Percentiles rank a stretch among this genome's conserved stretches.
Conservation (phyloP, 2,329 filamentous ascomycete genomes). For the Hypocrella siamensis region DNA sequence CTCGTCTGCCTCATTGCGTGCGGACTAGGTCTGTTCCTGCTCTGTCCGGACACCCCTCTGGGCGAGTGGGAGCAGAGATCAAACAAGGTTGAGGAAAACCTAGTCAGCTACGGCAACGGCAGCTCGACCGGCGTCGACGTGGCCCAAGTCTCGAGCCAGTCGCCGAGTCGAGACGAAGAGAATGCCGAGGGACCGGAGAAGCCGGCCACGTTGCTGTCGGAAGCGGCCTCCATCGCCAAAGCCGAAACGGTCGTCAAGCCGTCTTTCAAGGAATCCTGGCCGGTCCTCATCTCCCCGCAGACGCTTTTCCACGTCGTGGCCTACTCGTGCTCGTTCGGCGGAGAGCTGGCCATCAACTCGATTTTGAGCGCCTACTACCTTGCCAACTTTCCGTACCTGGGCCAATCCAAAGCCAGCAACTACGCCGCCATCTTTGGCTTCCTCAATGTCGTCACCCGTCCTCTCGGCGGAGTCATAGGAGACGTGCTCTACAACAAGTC, state of each 20-base stretch:
- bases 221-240: conserved; percentile 38
- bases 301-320: conserved; percentile 37
- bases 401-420: conserved; percentile 38
- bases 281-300: conserved; percentile 34
- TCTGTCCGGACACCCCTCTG: conserved; percentile 69
- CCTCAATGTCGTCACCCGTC: conserved; percentile 52
- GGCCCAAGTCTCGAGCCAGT: conserved; percentile 31
- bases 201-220: conserved; percentile 27
- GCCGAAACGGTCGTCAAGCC: conserved; percentile 41
- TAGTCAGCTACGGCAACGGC: conserved; percentile 26
- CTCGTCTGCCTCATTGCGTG: conserved; percentile 57
- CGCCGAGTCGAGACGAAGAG: conserved; percentile 15
- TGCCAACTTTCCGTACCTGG: conserved; percentile 41
- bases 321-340: conserved; percentile 50
- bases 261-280: conserved; percentile 29
- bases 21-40: conserved; percentile 51
- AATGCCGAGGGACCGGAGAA: conserved; percentile 13
- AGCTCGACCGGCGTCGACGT: conserved; percentile 31
- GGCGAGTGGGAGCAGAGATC: conserved; percentile 68
- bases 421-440: conserved; percentile 64
- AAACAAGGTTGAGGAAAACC: conserved; percentile 37
- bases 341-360: conserved; percentile 46
- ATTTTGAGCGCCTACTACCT: conserved; percentile 43
- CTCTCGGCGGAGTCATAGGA: conserved; percentile 43
- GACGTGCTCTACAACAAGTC: conserved; percentile 31